Evolutionary conservation across 345 rosid genomes (phyloP).

Genomic region (Sonneratia caseolaris): DNA sequence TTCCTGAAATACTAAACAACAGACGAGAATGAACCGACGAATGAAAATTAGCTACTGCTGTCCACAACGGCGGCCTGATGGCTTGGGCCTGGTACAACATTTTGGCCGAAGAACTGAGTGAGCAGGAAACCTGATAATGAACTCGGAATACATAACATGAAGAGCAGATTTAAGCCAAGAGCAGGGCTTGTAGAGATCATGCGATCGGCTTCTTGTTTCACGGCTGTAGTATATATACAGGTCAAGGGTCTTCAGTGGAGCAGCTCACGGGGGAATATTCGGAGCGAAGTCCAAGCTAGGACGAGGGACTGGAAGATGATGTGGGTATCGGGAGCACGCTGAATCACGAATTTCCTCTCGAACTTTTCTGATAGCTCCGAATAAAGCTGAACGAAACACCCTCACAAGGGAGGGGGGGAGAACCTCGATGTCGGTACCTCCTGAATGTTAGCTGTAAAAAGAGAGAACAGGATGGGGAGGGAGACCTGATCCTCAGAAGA

Average conservation of each 20-base stretch:
- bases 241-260: slow-evolving; percentile 87
- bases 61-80: background rate
- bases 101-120: background rate
- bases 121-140: background rate
- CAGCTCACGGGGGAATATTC: slow-evolving; percentile 96
- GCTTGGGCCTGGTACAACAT: background rate
- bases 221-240: slow-evolving; percentile 49
- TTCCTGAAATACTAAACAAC: background rate
- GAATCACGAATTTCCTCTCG: slow-evolving; percentile 83
- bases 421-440: too few relatives aligned
- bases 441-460: too few relatives aligned
- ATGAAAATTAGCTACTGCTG: background rate
- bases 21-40: background rate
- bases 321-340: slow-evolving; percentile 88
- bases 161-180: background rate
- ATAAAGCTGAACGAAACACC: too few relatives aligned
- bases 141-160: background rate
- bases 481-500: slow-evolving; percentile 90
- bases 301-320: slow-evolving; percentile 89
- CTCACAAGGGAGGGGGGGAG: too few relatives aligned
- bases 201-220: slow-evolving; percentile 37
- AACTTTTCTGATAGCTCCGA: slow-evolving; percentile 61
- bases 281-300: slow-evolving; percentile 89
- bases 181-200: background rate
- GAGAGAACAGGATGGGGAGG: background rate